phyloP scores from a whole-genome alignment of 192 early-diverging fungal species.

The Mortierella hygrophila region DNA sequence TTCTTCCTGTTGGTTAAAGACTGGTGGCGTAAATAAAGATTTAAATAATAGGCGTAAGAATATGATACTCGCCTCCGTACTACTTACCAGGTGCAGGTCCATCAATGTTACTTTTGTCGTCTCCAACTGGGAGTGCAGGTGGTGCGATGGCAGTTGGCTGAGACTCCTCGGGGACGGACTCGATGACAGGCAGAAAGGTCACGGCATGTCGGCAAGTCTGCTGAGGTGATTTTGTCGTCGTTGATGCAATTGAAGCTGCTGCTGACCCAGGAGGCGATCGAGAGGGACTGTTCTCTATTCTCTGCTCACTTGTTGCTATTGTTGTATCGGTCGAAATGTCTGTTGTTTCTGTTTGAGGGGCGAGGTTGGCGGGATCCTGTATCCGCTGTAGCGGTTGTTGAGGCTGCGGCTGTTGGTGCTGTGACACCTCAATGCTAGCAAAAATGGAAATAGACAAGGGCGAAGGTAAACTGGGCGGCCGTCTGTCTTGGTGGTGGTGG shows the following conservation, averaged over 20 bases:
- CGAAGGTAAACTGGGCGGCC: not conserved
- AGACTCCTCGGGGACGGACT: slow-evolving; percentile 18
- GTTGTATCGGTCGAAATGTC: not conserved
- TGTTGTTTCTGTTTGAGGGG: too few species aligned
- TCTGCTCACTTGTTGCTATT: not conserved
- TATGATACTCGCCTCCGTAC: not conserved
- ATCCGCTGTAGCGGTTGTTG: not conserved
- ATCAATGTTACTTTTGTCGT: not conserved
- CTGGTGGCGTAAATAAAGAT: not conserved
- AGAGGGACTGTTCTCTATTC: not conserved
- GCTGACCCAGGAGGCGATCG: not conserved
- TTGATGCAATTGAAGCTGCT: not conserved
- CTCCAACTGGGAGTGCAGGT: not conserved
- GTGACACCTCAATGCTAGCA: not conserved
- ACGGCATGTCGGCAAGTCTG: not conserved
- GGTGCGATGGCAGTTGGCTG: not conserved
- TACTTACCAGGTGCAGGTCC: not conserved
- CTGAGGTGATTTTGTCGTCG: not conserved
- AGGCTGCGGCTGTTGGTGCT: not conserved
- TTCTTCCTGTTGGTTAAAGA: not conserved
- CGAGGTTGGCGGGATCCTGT: not conserved
- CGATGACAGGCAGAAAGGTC: slow-evolving; percentile 20
- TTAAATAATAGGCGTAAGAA: not conserved
- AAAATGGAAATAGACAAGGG: not conserved
- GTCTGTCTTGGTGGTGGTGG: too few species aligned